A percentile compares a stretch with the other conserved stretches of the same genome.
phyloP scores from a whole-genome alignment of 148 eudicot species.

The Cornus florida region DNA sequence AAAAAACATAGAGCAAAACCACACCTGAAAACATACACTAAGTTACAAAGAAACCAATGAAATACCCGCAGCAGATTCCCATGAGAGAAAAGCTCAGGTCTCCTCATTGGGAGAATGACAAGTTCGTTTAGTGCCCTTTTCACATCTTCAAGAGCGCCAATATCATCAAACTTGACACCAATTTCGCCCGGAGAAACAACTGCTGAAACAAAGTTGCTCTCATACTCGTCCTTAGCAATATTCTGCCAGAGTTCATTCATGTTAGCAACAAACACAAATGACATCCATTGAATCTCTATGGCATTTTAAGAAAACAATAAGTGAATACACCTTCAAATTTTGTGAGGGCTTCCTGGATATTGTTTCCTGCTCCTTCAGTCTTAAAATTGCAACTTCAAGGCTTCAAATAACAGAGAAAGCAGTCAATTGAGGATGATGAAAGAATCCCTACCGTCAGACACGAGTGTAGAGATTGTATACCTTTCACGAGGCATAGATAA shows the following conservation, averaged over 20 bases:
- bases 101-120: conserved; percentile 95
- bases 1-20: not conserved
- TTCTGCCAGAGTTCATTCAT: conserved; percentile 42
- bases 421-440: conserved; percentile 13
- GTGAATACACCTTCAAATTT: conserved; percentile 63
- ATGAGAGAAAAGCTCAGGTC: conserved; percentile 92
- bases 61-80: conserved; percentile 95
- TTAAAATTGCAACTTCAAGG: conserved; percentile 76
- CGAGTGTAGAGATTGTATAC: conserved; percentile 29
- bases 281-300: not conserved
- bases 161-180: conserved; percentile 87
- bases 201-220: conserved; percentile 91
- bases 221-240: conserved; percentile 98
- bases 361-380: conserved; percentile 82
- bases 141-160: conserved; percentile 99
- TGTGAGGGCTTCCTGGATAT: conserved; percentile 76
- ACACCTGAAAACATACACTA: not conserved
- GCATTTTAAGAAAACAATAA: not conserved
- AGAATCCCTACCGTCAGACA: not conserved
- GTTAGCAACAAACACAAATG: conserved; percentile 4
- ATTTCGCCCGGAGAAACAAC: conserved; percentile 97
- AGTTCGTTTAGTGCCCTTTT: conserved; percentile 90
- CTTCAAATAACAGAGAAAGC: conserved; percentile 36
- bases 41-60: conserved; percentile 6
- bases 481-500: conserved; percentile 73